These are phyloP conservation scores for Albatrellus ellisii DNA, from an alignment of 768 basidiomycete species.

Conservation along the genomic window DNA sequence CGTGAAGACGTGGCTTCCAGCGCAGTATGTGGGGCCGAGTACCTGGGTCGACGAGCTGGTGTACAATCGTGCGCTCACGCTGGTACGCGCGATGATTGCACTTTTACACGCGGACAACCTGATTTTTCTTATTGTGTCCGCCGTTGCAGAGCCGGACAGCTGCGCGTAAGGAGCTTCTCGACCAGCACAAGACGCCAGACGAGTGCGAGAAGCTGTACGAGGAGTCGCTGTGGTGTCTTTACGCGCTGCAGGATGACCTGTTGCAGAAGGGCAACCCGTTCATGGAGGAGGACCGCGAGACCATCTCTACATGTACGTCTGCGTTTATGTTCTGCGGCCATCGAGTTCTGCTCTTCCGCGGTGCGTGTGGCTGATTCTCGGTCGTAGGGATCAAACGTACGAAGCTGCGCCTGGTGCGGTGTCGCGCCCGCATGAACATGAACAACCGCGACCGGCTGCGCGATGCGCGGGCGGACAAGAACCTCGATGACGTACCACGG, in stretches of 20 bases:
- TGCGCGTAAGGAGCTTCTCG: conserved; percentile 80
- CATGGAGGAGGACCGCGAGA: conserved; percentile 70
- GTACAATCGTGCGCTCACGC: conserved; percentile 79
- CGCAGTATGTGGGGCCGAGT: conserved; percentile 69
- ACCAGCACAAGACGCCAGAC: conserved; percentile 58
- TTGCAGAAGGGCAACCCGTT: conserved; percentile 73
- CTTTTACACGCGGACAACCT: conserved; percentile 2
- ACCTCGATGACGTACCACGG: conserved; percentile 60
- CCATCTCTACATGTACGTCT: conserved; percentile 60
- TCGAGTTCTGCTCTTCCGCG: conserved; percentile 2
- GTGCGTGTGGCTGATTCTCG: conserved; percentile 3
- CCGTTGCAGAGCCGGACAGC: conserved; percentile 72
- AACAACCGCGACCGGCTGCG: conserved; percentile 56
- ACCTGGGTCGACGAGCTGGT: conserved; percentile 84
- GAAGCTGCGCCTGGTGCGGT: conserved; percentile 70
- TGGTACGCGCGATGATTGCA: conserved; percentile 46
- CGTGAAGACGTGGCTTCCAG: conserved; percentile 80
- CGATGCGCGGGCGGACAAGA: conserved; percentile 70
- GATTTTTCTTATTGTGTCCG: neutral
- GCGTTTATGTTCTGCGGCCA: no score
- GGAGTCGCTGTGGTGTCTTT: conserved; percentile 87
- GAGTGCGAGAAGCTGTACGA: conserved; percentile 94
- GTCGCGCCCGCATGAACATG: conserved; percentile 68
- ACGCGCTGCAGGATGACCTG: conserved; percentile 83
- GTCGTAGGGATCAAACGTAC: conserved; percentile 70